A percentile compares a stretch with the other conserved stretches of the same genome.
Conservation (phyloP, 176 grass and related monocot species). For the Puya raimondii region DNA sequence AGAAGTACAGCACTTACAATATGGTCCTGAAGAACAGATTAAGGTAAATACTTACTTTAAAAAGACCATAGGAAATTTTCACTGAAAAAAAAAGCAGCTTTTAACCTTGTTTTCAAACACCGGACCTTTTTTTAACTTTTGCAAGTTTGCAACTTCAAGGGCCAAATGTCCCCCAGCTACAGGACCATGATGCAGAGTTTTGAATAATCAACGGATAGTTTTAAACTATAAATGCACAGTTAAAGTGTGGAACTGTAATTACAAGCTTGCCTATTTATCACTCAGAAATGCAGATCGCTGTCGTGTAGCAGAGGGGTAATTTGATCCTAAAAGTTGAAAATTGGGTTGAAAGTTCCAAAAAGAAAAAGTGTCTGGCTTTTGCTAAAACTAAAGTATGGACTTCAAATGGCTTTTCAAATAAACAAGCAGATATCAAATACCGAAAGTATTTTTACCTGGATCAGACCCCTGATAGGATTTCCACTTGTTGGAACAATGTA, state of each 20-base stretch:
- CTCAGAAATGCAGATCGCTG: too few species aligned
- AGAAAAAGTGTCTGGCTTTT: too few species aligned
- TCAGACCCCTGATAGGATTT: slow-evolving; percentile 79
- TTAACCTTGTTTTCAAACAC: not conserved
- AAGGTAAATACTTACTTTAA: not conserved
- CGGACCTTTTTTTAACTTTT: not conserved
- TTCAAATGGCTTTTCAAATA: not conserved
- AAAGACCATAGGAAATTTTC: not conserved
- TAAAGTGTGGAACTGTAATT: too few species aligned
- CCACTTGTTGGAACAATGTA: slow-evolving; percentile 86
- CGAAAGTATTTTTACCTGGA: slow-evolving; percentile 46
- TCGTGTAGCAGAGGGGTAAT: too few species aligned
- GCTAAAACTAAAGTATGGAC: too few species aligned
- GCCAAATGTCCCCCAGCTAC: not conserved
- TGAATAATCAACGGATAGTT: too few species aligned
- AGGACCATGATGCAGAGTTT: too few species aligned
- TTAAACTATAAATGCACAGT: too few species aligned
- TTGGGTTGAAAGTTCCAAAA: too few species aligned
- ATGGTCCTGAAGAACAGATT: slow-evolving; percentile 47
- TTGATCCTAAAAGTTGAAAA: too few species aligned
- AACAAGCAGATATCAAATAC: not conserved
- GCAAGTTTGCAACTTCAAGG: not conserved
- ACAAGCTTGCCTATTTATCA: too few species aligned
- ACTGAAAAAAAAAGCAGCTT: too few species aligned
- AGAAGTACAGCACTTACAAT: slow-evolving; percentile 89